Evolutionary conservation across 352 stramenopile species (phyloP), one percentile per base, ranked within the genome.

Genomic region (Phytophthora pseudosyringae): DNA sequence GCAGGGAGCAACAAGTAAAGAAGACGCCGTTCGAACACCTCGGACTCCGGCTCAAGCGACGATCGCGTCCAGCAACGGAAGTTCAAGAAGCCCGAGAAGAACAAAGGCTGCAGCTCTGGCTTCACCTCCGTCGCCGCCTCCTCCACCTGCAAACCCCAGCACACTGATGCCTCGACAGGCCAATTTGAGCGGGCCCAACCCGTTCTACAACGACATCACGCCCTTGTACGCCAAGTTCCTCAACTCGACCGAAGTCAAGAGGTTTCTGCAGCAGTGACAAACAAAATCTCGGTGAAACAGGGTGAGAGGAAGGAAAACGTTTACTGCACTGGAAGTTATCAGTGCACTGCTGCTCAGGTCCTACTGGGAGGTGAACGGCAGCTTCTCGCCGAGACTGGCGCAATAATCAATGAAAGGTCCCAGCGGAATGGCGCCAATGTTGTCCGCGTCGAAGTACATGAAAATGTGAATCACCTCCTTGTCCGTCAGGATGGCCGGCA

Each of bases 201-300:
- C 87, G 6, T 88, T 93, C 21, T 89, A 93, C 71, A 78, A 86
- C 50, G 81, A 91, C 54, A 91, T 93, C 41, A 71, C 80, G 13
- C 84, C 84, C 5, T 69, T 90, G 28, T 93, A 93, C 38, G 75
- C 83, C 6, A 90, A 90, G 64, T 90, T 93, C 29, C 49, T 93
- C 16, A 86, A 81, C 25, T 90, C 84, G 10, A 86, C 85, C 9
- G 80, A 90, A 28, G 81, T 83, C 38, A 77, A 89, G 47, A 78
- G 74, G 26, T 71, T 76, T 59, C 69, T 81, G 59, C 85, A 86
- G 28, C 71, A 72, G n/a, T 72, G 46, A 25, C 18, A 57, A 40
- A 32, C 35, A n/a, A 13, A 3, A 12, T 31, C 29, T 29, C 10
- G 31, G 31, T 21, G 21, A 21, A 21, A 21, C 21, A 21, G 21